Base-by-base conservation (phyloP, 2,329 filamentous ascomycete genomes). In the Colletotrichum magnum region DNA sequence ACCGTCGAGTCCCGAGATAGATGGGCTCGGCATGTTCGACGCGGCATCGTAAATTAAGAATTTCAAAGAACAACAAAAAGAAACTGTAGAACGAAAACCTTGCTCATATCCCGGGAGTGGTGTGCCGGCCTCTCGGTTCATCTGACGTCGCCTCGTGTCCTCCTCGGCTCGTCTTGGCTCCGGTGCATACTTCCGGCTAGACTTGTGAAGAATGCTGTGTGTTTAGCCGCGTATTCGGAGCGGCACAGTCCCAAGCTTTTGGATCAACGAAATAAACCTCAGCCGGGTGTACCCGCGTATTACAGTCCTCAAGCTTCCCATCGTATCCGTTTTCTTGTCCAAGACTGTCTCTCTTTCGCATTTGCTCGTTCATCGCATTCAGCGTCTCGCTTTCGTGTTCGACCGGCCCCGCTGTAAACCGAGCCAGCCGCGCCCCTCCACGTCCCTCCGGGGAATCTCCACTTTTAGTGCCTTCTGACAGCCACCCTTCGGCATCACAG, bases 1-100 rank as follows among this genome's bases (percentile, higher is more conserved):
- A 28, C 21, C 24, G 6, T 68, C 68, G 6, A 70, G 68, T 28
- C 64, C 64, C 0, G 68, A 59, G n/a, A n/a, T 50, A 6, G 64
- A 50, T 15, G 64, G 58, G 45, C 28, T 68, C 4, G 58, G 45
- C 24, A 69, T 67, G 26, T 69, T 69, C 21, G 51, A 69, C 39
- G 45, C 26, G 56, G 18, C 56, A 39, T 52, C 50, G 12, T 58
- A 32, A 13, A 47, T 21, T 21, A 43, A 7, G n/a, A 45, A 4
- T 45, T 43, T n/a, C 43, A n/a, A 56, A 32, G 28, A 36, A 36
- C 7, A 36, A 36, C 10, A 12, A 10, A 36, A 36, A 10, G 7
- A 36, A 63, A 53, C 12, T 6, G 5, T 41, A n/a, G 51, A 57
- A 39, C n/a, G 48, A 18, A 52, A 69, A 69, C 12, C 32, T 18